Evolutionary conservation across 2,329 filamentous ascomycete genomes (phyloP).

Genomic region (Trichoderma breve): DNA sequence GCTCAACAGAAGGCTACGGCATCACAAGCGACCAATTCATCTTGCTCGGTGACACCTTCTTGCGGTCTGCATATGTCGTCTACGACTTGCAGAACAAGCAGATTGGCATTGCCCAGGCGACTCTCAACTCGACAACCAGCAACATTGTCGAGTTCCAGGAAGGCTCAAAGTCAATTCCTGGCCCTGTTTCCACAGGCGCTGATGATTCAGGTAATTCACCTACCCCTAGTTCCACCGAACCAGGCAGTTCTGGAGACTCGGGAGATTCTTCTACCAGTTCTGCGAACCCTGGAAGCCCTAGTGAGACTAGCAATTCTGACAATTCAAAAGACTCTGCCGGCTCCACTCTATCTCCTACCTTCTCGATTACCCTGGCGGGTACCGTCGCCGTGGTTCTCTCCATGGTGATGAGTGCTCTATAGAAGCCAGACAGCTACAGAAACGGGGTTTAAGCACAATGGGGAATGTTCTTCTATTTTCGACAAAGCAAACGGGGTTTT

Average conservation of each 20-base stretch:
- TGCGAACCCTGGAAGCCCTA: not conserved
- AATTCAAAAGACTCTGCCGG: not conserved
- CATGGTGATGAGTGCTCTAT: not conserved
- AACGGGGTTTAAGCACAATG: not conserved
- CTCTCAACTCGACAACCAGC: constrained; percentile 44
- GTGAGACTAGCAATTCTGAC: not conserved
- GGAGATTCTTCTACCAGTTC: not conserved
- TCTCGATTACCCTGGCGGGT: not conserved
- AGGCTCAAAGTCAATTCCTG: constrained; percentile 40
- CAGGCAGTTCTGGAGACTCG: not conserved
- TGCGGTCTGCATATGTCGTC: constrained; percentile 57
- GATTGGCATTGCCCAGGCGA: constrained; percentile 53
- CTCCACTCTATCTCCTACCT: not conserved
- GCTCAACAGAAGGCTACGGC: constrained; percentile 39
- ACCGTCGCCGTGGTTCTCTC: not conserved
- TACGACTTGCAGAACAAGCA: constrained; percentile 52
- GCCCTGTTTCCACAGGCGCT: not conserved
- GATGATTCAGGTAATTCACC: not conserved
- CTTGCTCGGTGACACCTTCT: constrained; percentile 58
- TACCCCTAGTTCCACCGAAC: not conserved
- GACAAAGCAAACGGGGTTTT: not conserved
- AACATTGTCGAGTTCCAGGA: constrained; percentile 47
- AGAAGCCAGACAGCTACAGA: not conserved
- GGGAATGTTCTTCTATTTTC: not conserved
- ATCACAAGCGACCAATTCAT: constrained; percentile 33